Evolutionary conservation across 2,329 filamentous ascomycete genomes (phyloP).

Genomic region (Didymella exigua): DNA sequence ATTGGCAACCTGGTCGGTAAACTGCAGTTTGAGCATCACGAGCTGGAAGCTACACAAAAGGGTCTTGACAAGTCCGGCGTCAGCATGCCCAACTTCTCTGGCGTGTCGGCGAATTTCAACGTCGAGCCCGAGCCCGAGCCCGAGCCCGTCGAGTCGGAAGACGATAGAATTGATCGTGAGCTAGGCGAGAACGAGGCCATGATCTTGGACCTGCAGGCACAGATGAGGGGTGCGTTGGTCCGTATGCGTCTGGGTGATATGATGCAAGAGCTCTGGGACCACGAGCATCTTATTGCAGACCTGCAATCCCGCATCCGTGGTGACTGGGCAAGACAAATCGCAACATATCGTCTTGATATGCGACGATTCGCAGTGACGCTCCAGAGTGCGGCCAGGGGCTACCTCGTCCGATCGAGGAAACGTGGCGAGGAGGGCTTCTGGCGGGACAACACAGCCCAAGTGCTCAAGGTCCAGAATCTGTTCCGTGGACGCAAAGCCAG

Average conservation of each 20-base stretch:
- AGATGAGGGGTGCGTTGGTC: slow-evolving; percentile 79
- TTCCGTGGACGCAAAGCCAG: slow-evolving; percentile 68
- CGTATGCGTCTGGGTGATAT: slow-evolving; percentile 76
- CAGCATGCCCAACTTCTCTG: slow-evolving; percentile 96
- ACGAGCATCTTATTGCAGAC: slow-evolving; percentile 76
- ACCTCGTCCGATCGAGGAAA: slow-evolving; percentile 70
- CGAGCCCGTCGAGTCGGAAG: slow-evolving; percentile 79
- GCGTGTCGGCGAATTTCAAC: slow-evolving; percentile 95
- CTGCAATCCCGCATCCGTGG: slow-evolving; percentile 87
- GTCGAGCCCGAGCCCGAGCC: slow-evolving; percentile 82
- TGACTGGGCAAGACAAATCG: slow-evolving; percentile 83
- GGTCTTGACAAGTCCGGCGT: slow-evolving; percentile 93
- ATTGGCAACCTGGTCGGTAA: slow-evolving; percentile 97
- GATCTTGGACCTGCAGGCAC: slow-evolving; percentile 82
- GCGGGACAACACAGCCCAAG: slow-evolving; percentile 71
- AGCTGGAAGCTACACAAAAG: slow-evolving; percentile 95
- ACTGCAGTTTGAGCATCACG: slow-evolving; percentile 95
- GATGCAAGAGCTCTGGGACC: slow-evolving; percentile 91
- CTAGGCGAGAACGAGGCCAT: slow-evolving; percentile 74
- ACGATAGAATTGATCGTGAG: slow-evolving; percentile 84
- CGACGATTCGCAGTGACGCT: slow-evolving; percentile 76
- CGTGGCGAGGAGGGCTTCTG: slow-evolving; percentile 68
- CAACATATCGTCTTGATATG: slow-evolving; percentile 83
- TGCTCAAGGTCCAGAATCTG: slow-evolving; percentile 82
- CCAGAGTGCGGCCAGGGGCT: slow-evolving; percentile 79